Percentiles rank a stretch among this genome's conserved stretches.
Evolutionary conservation across 2,329 filamentous ascomycete genomes (phyloP).

Genomic region (Fusarium brevicatenulatum): DNA sequence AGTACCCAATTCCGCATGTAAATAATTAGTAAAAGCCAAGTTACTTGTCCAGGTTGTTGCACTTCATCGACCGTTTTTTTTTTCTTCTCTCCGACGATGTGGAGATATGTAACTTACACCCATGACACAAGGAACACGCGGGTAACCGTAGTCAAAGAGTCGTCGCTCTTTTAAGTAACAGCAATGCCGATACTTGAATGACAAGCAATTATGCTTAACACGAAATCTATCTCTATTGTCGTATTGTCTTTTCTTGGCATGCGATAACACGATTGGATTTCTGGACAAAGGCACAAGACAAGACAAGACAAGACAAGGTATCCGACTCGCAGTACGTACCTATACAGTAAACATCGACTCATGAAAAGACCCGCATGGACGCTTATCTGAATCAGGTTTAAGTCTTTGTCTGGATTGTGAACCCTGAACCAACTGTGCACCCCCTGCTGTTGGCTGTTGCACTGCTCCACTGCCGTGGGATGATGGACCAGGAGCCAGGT

Average conservation of each 20-base stretch:
- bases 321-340: background rate
- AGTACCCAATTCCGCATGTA: background rate
- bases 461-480: conserved; percentile 34
- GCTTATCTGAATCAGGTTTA: conserved; percentile 21
- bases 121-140: conserved; percentile 12
- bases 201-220: background rate
- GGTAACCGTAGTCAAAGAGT: background rate
- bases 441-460: conserved; percentile 14
- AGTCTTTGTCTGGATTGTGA: background rate
- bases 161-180: background rate
- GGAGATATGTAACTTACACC: background rate
- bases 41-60: background rate
- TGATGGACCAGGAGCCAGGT: conserved; percentile 23
- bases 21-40: background rate
- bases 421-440: conserved; percentile 17
- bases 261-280: background rate
- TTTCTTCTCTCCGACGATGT: background rate
- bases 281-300: background rate
- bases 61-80: conserved; percentile 1
- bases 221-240: background rate
- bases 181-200: background rate
- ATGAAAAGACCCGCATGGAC: background rate
- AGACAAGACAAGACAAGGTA: background rate
- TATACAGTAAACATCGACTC: background rate
- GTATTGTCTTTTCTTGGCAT: background rate